These are phyloP conservation scores for Asterophora parasitica DNA, from an alignment of 768 basidiomycete genomes.

Conservation along the genomic window DNA sequence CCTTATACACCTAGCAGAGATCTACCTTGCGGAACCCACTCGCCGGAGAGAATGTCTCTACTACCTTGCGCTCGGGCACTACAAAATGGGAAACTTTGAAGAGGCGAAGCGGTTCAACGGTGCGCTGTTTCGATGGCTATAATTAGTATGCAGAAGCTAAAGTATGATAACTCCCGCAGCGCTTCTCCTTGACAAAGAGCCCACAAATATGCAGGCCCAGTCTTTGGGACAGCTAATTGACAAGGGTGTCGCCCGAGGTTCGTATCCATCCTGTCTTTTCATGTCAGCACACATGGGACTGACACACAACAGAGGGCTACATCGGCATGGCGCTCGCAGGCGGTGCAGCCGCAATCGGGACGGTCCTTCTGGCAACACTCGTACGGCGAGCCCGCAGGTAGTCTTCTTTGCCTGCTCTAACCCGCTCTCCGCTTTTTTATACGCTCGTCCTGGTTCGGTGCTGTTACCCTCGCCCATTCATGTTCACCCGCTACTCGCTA, in stretches of 20 bases:
- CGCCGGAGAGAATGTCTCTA: conserved; percentile 93
- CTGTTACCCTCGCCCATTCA: background rate
- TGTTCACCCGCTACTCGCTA: no score
- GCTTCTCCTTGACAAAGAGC: conserved; percentile 86
- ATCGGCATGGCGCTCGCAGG: conserved; percentile 96
- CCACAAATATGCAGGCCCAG: conserved; percentile 87
- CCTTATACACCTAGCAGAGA: conserved; percentile 47
- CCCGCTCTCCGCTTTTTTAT: background rate
- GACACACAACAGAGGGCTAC: conserved; percentile 73
- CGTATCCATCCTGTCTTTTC: conserved; percentile 14
- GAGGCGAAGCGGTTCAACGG: conserved; percentile 93
- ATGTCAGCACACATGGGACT: background rate
- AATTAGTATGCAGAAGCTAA: background rate
- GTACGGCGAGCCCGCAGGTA: conserved; percentile 76
- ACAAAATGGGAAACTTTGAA: conserved; percentile 93
- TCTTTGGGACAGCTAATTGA: conserved; percentile 86
- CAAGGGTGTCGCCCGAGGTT: conserved; percentile 76
- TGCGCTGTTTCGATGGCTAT: conserved; percentile 33
- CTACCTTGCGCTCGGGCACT: conserved; percentile 93
- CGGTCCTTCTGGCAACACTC: conserved; percentile 66
- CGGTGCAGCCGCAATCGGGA: conserved; percentile 82
- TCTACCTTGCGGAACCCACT: conserved; percentile 83
- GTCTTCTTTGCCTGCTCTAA: conserved; percentile 12
- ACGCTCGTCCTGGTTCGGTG: background rate
- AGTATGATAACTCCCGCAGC: conserved; percentile 38